Base-by-base conservation (phyloP, 306 rosid genomes). In the Medicago ruthenica region DNA sequence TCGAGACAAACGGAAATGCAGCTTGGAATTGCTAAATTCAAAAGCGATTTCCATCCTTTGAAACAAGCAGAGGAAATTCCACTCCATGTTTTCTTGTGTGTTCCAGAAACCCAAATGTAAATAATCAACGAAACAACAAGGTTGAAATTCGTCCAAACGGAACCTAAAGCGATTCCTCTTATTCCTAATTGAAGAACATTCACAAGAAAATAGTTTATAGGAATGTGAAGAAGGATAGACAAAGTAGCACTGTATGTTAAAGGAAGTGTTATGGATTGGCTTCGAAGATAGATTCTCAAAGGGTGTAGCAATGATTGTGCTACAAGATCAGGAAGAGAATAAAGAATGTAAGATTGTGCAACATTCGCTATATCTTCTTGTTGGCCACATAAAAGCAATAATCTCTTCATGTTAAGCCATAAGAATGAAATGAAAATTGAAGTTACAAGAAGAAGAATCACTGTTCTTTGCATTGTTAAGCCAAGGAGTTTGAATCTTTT, bases 1-100 rank as follows among this genome's bases (percentile, higher is more conserved):
- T 95, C 98, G 0, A 95, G 84, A 74, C 98, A 95, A 34, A 95
- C 98, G 0, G 98, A 95, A 58, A 94, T 22, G 82, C 98, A 94
- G 77, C 93, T 94, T 0, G 98, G 98, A 67, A 95, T 84, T 0
- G 98, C 92, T 27, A 95, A 20, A 65, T 72, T 83, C 75, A 92
- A 16, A 0, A 92, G 88, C 1, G 68, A 18, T 41, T 83, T 86
- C 96, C 96, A 95, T 0, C 86, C 89, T 31, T 57, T 80, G 41
- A 85, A 68, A 71, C 84, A 84, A 8, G 82, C 83, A 0, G 76
- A 70, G 4, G 97, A 90, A 61, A 95, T 39, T 1, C 87, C 92
- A 4, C 39, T 50, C 97, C 98, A 92, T 2, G 97, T 92, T 62
- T 85, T 92, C 67, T 58, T n/a, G 41, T 92, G 75, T 11, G 83